phyloP scores from a whole-genome alignment of 2,329 filamentous ascomycete genomes.

The Nemania sp. region DNA sequence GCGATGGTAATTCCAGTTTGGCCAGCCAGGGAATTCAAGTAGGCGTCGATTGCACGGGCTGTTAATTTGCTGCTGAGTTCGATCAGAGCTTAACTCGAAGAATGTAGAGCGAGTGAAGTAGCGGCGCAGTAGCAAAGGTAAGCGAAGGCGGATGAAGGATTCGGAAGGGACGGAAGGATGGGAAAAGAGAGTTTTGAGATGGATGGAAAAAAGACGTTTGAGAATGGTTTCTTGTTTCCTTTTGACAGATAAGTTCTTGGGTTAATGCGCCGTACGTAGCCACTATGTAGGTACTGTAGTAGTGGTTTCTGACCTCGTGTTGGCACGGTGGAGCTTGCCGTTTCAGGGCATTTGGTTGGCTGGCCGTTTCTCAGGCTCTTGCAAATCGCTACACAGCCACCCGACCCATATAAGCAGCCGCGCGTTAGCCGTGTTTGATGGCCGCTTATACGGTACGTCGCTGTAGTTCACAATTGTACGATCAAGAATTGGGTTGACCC shows the following conservation, averaged over 20 bases:
- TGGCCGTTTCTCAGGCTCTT: too few relatives aligned
- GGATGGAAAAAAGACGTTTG: too few relatives aligned
- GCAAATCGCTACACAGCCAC: slow-evolving; percentile 22
- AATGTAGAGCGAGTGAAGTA: neutral
- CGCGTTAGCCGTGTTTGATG: slow-evolving; percentile 7
- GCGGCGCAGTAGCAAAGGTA: too few relatives aligned
- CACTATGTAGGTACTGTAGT: neutral
- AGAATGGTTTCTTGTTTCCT: slow-evolving; percentile 1
- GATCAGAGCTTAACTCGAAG: neutral
- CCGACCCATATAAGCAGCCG: neutral
- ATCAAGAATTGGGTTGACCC: too few relatives aligned
- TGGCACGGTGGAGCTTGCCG: slow-evolving; percentile 6
- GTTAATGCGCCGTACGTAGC: too few relatives aligned
- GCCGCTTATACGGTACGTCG: too few relatives aligned
- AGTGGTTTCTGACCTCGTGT: slow-evolving; percentile 15
- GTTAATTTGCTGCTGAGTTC: neutral
- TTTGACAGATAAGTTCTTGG: neutral
- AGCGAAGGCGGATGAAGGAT: too few relatives aligned
- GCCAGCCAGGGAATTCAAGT: slow-evolving; percentile 7
- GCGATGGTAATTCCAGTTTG: slow-evolving; percentile 3
- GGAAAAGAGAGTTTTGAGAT: neutral
- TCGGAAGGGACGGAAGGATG: neutral
- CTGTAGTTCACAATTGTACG: too few relatives aligned
- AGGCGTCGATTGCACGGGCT: neutral
- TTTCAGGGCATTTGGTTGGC: slow-evolving; percentile 10